A percentile compares a stretch with the other conserved stretches of the same genome.
Evolutionary conservation across 2,329 filamentous ascomycete genomes (phyloP).

Genomic region (Aspergillus texensis): DNA sequence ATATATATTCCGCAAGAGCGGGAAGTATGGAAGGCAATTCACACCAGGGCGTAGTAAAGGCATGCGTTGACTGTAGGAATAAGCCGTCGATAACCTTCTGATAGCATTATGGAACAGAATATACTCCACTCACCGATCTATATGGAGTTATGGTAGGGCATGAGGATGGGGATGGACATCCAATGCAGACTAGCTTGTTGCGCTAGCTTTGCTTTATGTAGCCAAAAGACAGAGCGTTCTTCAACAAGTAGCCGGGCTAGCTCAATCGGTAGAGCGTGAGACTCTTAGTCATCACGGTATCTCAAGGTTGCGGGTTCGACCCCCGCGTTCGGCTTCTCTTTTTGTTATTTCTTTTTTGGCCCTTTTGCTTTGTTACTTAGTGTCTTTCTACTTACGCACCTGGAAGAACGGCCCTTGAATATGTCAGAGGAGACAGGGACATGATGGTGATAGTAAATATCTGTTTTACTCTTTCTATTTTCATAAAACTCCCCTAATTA

Average conservation of each 20-base stretch:
- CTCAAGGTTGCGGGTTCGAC: constrained; percentile 47
- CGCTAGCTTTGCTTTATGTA: background rate
- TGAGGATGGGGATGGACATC: background rate
- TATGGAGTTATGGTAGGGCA: background rate
- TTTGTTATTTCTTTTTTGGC: background rate
- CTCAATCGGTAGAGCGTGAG: constrained; percentile 55
- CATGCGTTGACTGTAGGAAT: background rate
- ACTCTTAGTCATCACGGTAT: constrained; percentile 42
- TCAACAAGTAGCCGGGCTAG: constrained; percentile 43
- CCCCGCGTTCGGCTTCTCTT: constrained; percentile 43
- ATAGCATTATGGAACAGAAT: background rate
- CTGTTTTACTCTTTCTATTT: too few relatives aligned
- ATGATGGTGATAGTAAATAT: too few relatives aligned
- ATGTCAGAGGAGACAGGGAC: too few relatives aligned
- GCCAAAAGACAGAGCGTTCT: background rate
- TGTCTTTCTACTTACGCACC: too few relatives aligned
- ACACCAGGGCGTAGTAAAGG: accelerated
- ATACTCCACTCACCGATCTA: background rate
- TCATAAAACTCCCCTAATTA: too few relatives aligned
- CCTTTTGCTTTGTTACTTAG: too few relatives aligned
- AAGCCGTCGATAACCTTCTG: accelerated
- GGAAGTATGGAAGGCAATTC: background rate
- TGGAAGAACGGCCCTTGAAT: too few relatives aligned
- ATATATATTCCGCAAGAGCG: too few relatives aligned
- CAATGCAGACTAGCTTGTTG: background rate